Conservation (phyloP, 306 rosid genomes). For the Quercus cerris region DNA sequence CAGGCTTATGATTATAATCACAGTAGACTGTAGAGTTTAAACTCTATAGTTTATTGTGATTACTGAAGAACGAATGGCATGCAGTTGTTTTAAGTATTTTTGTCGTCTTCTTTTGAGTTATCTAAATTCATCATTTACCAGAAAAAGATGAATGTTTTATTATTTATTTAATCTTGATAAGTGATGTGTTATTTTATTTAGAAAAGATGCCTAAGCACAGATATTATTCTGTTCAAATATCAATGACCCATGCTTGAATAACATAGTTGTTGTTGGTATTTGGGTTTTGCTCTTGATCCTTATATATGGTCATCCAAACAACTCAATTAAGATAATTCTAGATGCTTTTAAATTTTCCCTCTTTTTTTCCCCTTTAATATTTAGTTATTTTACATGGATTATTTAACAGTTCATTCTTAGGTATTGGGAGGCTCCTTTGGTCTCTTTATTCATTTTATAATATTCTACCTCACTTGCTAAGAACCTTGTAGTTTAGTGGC, state of each 20-base stretch:
- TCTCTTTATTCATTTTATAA: background rate
- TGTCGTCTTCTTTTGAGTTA: background rate
- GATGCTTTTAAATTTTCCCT: background rate
- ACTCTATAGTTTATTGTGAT: background rate
- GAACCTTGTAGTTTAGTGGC: too few species aligned
- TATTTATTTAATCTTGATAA: too few species aligned
- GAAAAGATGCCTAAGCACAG: background rate
- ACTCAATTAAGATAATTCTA: background rate
- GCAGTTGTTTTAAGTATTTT: background rate
- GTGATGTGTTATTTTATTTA: background rate
- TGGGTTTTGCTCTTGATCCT: background rate
- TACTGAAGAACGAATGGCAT: background rate
- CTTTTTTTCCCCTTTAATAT: background rate
- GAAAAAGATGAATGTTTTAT: background rate
- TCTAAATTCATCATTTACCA: background rate
- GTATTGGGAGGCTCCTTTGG: background rate
- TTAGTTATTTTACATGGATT: background rate
- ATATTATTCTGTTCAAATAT: conserved; percentile 14
- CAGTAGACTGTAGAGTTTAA: background rate
- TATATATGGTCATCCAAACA: background rate
- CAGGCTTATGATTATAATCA: background rate
- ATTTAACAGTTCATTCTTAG: background rate
- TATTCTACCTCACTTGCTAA: background rate
- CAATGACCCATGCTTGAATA: conserved; percentile 2
- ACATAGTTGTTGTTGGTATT: conserved; percentile 1